Percentiles rank a stretch among this genome's conserved stretches.
Evolutionary conservation across 2,329 filamentous ascomycete genomes (phyloP).

Genomic region (Aspergillus bombycis): DNA sequence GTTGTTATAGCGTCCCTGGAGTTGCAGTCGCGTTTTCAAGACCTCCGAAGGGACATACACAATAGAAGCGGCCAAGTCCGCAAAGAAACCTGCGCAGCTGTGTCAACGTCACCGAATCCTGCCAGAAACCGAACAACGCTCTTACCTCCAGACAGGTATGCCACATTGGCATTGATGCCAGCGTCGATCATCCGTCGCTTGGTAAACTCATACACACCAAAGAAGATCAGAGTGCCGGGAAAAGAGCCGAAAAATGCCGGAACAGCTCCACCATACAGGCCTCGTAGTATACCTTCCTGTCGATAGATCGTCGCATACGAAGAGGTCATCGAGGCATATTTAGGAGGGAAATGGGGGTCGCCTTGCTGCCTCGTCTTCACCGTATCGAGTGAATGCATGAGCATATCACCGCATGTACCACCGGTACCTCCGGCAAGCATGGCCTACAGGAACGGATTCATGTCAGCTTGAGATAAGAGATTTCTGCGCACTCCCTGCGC

Average conservation of each 20-base stretch:
- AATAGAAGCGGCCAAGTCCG: slow-evolving; percentile 87
- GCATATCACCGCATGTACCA: slow-evolving; percentile 89
- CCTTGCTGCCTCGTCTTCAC: slow-evolving; percentile 98
- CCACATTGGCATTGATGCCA: slow-evolving; percentile 78
- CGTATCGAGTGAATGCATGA: slow-evolving; percentile 98
- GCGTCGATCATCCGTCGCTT: slow-evolving; percentile 86
- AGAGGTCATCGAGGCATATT: slow-evolving; percentile 85
- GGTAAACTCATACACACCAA: slow-evolving; percentile 93
- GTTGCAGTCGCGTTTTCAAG: slow-evolving; percentile 91
- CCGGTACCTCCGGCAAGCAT: slow-evolving; percentile 96
- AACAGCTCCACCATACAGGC: slow-evolving; percentile 90
- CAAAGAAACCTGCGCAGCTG: slow-evolving; percentile 71
- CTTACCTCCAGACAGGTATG: slow-evolving; percentile 82
- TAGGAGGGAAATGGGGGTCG: slow-evolving; percentile 88
- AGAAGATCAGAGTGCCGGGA: slow-evolving; percentile 91
- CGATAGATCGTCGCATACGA: slow-evolving; percentile 92
- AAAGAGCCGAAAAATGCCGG: slow-evolving; percentile 92
- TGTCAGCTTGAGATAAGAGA: background rate
- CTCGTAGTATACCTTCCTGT: slow-evolving; percentile 84
- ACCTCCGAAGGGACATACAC: slow-evolving; percentile 98
- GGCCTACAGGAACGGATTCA: slow-evolving; percentile 57
- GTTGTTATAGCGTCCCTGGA: slow-evolving; percentile 95
- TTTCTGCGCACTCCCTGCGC: background rate
- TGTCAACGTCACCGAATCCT: slow-evolving; percentile 8
- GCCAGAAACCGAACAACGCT: slow-evolving; percentile 23